A percentile compares a stretch with the other conserved stretches of the same genome.
Evolutionary conservation across 2,329 filamentous ascomycete genomes (phyloP).

Genomic region (Aspergillus novofumigatus): DNA sequence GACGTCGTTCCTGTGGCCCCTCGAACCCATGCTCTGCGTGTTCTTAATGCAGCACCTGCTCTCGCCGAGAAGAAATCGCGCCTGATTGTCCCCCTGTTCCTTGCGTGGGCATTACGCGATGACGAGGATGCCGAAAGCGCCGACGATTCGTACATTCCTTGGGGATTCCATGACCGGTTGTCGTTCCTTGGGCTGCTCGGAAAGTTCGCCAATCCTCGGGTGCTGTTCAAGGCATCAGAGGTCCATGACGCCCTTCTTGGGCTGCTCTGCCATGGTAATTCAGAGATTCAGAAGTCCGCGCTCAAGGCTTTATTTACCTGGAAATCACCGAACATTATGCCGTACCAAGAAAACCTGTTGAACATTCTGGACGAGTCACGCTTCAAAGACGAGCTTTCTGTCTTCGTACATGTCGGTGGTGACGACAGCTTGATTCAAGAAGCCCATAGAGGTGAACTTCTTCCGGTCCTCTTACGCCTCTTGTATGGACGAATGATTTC

Average conservation of each 20-base stretch:
- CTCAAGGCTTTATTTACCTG: conserved; percentile 83
- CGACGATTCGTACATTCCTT: conserved; percentile 23
- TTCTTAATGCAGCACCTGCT: conserved; percentile 67
- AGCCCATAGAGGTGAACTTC: conserved; percentile 67
- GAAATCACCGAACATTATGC: conserved; percentile 72
- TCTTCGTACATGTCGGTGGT: conserved; percentile 71
- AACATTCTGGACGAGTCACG: conserved; percentile 85
- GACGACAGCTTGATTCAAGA: conserved; percentile 64
- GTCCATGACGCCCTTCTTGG: conserved; percentile 72
- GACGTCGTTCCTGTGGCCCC: conserved; percentile 45
- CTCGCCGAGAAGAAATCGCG: conserved; percentile 84
- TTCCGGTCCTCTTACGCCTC: conserved; percentile 81
- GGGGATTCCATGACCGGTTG: conserved; percentile 68
- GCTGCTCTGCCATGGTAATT: conserved; percentile 81
- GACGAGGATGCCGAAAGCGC: conserved; percentile 35
- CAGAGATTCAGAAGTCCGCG: conserved; percentile 79
- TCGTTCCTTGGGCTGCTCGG: conserved; percentile 75
- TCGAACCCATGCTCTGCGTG: conserved; percentile 72
- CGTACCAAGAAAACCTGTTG: conserved; percentile 80
- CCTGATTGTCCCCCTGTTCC: conserved; percentile 76
- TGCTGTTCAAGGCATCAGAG: conserved; percentile 70
- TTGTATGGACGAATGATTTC: conserved; percentile 87
- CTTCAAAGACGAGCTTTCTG: conserved; percentile 90
- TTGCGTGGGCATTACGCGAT: conserved; percentile 68
- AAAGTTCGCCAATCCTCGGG: conserved; percentile 80